Percentiles rank a stretch among this genome's conserved stretches.
Evolutionary conservation across 2,329 filamentous ascomycete genomes (phyloP).

Genomic region (Diaporthe vaccinii): DNA sequence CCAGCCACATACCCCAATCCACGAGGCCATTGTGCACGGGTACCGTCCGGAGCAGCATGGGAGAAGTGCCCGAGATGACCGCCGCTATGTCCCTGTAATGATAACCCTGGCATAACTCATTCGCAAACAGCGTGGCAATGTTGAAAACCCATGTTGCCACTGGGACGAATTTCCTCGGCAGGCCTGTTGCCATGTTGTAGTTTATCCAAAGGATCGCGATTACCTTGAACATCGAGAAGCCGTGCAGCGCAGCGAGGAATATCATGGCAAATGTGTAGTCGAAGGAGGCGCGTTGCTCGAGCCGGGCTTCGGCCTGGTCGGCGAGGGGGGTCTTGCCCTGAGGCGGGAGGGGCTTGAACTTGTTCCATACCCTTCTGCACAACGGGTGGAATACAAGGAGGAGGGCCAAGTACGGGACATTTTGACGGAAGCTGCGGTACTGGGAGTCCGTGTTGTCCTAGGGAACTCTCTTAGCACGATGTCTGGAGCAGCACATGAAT

Average conservation of each 20-base stretch:
- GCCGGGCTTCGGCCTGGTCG: slow-evolving; percentile 66
- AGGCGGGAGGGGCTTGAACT: slow-evolving; percentile 54
- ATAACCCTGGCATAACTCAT: slow-evolving; percentile 87
- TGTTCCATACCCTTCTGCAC: slow-evolving; percentile 79
- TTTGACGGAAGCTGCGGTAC: slow-evolving; percentile 86
- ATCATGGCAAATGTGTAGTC: slow-evolving; percentile 86
- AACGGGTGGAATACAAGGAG: slow-evolving; percentile 85
- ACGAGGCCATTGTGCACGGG: slow-evolving; percentile 56
- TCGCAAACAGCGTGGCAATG: slow-evolving; percentile 86
- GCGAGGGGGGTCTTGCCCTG: slow-evolving; percentile 47
- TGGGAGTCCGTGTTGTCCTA: slow-evolving; percentile 92
- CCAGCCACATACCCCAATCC: slow-evolving; percentile 78
- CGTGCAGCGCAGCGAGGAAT: slow-evolving; percentile 85
- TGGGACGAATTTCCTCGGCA: slow-evolving; percentile 81
- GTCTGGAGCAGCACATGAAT: neutral
- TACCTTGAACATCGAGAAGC: slow-evolving; percentile 87
- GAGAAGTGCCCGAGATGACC: slow-evolving; percentile 55
- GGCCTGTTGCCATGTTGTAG: slow-evolving; percentile 79
- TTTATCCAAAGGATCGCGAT: slow-evolving; percentile 85
- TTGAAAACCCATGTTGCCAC: slow-evolving; percentile 91
- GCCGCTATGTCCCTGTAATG: slow-evolving; percentile 74
- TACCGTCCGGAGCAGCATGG: slow-evolving; percentile 46
- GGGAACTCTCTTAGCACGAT: neutral
- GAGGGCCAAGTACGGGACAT: slow-evolving; percentile 83
- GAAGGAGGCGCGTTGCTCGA: slow-evolving; percentile 81